Base-by-base conservation (phyloP, 106 monocot species). In the Dendrobium officinale region DNA sequence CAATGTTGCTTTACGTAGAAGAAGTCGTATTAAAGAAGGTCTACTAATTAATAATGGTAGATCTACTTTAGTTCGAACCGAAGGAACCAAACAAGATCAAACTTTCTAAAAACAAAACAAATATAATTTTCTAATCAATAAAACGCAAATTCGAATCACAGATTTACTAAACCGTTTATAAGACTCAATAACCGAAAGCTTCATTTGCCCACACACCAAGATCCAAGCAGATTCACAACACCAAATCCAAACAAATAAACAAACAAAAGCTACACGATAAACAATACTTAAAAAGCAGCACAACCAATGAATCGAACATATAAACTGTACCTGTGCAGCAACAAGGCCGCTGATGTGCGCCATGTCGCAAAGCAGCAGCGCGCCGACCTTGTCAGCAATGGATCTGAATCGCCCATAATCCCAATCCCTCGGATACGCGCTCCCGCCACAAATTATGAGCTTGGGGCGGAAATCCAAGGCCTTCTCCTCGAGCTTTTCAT, bases 261-360 rank as follows among this genome's bases (percentile, higher is more conserved):
- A 43, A 19, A 3, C 3, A 74, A 74, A 44, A 9, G 9, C 6
- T 9, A 37, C 3, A 16, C 37, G 11, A 15, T 37, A 70, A 70
- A 70, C 37, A 70, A 33, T 10, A 33, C 19, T 13, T 13, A 33
- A 70, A 37, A 70, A 70, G 16, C 37, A 37, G 70, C 70, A 70
- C 2, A 37, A 70, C 15, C n/a, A 37, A 4, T 40, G 70, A 74
- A 42, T 74, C 43, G 42, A 74, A 20, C 43, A 44, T n/a, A 43
- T 43, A 42, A 74, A 74, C 13, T 10, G 72, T 82, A 90, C 92
- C 92, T 92, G 88, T 7, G 92, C 89, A 74, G 92, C 92, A 4
- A 92, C 92, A 15, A 92, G 92, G 18, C 92, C 92, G 45, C 90
- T 90, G 81, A 92, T 92, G 78, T 92, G 92, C 0, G 92, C 92